A percentile compares a stretch with the other conserved stretches of the same genome.
Conservation (phyloP, 176 grass and related monocot species). For the Stipa capillata region DNA sequence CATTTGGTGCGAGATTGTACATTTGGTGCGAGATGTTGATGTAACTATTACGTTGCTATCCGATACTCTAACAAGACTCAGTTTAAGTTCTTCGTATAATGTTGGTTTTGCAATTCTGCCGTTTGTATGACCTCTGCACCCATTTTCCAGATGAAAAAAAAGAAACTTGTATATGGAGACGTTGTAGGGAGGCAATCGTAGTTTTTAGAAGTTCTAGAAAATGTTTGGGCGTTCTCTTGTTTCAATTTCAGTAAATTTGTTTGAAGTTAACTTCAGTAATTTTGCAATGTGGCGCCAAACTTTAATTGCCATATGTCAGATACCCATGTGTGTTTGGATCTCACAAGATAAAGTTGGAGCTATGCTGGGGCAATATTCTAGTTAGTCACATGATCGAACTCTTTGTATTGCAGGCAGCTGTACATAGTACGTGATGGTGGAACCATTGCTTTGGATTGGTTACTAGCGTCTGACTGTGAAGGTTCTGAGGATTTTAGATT, state of each 20-base stretch:
- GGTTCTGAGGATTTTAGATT: constrained; percentile 16
- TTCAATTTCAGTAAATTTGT: too few species aligned
- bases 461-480: constrained; percentile 64
- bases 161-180: background rate
- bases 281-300: background rate
- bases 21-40: background rate
- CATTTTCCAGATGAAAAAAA: background rate
- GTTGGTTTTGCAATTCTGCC: background rate
- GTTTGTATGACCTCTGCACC: background rate
- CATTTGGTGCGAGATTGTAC: background rate
- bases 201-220: background rate
- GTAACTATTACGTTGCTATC: background rate
- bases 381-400: background rate
- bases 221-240: background rate
- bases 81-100: background rate
- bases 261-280: too few species aligned
- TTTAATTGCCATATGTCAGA: background rate
- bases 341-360: background rate
- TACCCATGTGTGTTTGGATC: background rate
- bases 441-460: constrained; percentile 95
- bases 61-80: background rate
- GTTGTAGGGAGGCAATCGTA: background rate
- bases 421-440: constrained; percentile 75
- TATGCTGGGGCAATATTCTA: background rate
- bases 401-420: constrained; percentile 54